Evolutionary conservation across 2,329 filamentous ascomycete genomes (phyloP).

Genomic region (Monosporascus sp.): DNA sequence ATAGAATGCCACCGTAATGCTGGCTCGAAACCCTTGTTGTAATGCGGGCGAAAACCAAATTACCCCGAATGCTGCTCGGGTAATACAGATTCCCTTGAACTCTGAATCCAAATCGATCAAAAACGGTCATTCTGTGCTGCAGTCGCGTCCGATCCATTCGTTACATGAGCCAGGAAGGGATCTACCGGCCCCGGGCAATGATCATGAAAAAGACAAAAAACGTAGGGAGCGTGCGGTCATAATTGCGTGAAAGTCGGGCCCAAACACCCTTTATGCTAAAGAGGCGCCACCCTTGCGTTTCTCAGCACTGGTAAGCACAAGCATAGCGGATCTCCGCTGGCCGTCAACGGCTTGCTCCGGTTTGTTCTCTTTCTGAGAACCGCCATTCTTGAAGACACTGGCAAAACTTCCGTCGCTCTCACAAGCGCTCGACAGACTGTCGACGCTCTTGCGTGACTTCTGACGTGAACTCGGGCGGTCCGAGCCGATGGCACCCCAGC

Average conservation of each 20-base stretch:
- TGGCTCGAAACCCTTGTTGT: slow-evolving; percentile 3
- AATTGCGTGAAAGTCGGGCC: slow-evolving; percentile 17
- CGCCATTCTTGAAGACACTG: slow-evolving; percentile 57
- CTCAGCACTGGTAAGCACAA: slow-evolving; percentile 82
- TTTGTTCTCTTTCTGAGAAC: slow-evolving; percentile 44
- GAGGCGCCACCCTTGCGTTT: slow-evolving; percentile 68
- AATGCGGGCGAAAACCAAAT: slow-evolving; percentile 13
- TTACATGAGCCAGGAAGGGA: slow-evolving; percentile 17
- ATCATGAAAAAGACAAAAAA: slow-evolving; percentile 23
- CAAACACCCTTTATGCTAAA: slow-evolving; percentile 16
- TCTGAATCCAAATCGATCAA: slow-evolving; percentile 19
- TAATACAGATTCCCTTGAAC: slow-evolving; percentile 11
- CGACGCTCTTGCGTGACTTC: slow-evolving; percentile 57
- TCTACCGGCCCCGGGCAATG: slow-evolving; percentile 22
- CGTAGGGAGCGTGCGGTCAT: slow-evolving; percentile 25
- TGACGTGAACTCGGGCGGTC: slow-evolving; percentile 71
- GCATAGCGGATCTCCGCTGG: slow-evolving; percentile 77
- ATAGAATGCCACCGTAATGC: neutral
- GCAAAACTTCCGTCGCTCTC: slow-evolving; percentile 59
- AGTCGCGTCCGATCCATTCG: slow-evolving; percentile 19
- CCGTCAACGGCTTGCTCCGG: slow-evolving; percentile 46
- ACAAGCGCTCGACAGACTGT: slow-evolving; percentile 59
- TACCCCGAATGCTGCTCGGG: slow-evolving; percentile 8
- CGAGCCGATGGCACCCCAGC: slow-evolving; percentile 76
- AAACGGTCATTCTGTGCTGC: slow-evolving; percentile 23